Evolutionary conservation across 2,329 filamentous ascomycete species (phyloP).

Genomic region (Fusarium chlamydosporum): DNA sequence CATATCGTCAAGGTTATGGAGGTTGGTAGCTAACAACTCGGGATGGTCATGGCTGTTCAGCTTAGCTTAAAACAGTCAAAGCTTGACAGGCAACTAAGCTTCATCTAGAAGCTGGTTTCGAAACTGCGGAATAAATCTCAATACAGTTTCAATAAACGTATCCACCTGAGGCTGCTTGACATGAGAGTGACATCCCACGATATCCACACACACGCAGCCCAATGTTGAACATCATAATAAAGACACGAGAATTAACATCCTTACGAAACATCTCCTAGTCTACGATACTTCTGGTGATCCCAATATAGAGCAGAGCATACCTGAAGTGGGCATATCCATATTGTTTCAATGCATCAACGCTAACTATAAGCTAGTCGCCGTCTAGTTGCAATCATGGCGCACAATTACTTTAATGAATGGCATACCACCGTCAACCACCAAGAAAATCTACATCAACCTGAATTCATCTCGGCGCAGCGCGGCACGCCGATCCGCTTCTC

Average conservation of each 20-base stretch:
- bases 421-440: slow-evolving; percentile 42
- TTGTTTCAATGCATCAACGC: neutral
- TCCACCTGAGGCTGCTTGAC: slow-evolving; percentile 3
- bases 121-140: neutral
- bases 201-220: neutral
- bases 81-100: neutral
- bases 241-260: neutral
- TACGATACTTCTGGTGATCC: neutral
- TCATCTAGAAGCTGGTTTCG: slow-evolving; percentile 7
- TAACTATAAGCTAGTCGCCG: neutral
- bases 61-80: slow-evolving; percentile 2
- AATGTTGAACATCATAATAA: neutral
- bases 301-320: neutral
- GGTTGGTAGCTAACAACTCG: neutral
- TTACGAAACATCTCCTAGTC: neutral
- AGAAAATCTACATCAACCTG: slow-evolving; percentile 49
- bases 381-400: neutral
- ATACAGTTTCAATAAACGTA: slow-evolving; percentile 20
- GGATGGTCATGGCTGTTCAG: neutral
- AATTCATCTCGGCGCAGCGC: slow-evolving; percentile 44
- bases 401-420: neutral
- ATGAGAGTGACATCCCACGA: neutral
- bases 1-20: neutral
- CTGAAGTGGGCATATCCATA: slow-evolving; percentile 7
- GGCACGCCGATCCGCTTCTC: slow-evolving; percentile 20